phyloP scores from a whole-genome alignment of 176 grass and related monocot genomes.

The Triticum urartu region DNA sequence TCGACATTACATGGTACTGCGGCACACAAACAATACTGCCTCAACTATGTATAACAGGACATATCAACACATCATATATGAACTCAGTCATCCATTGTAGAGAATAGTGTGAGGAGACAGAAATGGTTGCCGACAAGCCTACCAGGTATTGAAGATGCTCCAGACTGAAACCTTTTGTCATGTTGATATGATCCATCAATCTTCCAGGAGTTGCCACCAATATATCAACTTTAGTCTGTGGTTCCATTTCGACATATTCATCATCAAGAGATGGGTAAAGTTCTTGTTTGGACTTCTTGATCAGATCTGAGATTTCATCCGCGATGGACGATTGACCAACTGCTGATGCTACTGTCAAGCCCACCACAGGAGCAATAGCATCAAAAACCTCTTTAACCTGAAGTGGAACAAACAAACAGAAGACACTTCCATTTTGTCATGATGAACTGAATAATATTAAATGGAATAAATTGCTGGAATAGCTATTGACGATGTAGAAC shows the following conservation, averaged over 20 bases:
- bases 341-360: slow-evolving; percentile 75
- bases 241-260: slow-evolving; percentile 72
- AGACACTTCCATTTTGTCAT: neutral
- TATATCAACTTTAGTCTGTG: slow-evolving; percentile 83
- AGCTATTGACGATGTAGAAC: neutral
- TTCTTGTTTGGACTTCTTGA: slow-evolving; percentile 59
- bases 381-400: slow-evolving; percentile 97
- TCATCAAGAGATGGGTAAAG: slow-evolving; percentile 62
- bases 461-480: neutral
- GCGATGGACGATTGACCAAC: slow-evolving; percentile 87
- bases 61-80: neutral
- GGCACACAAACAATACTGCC: neutral
- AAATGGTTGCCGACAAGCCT: slow-evolving; percentile 12
- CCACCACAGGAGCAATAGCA: slow-evolving; percentile 75
- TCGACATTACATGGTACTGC: neutral
- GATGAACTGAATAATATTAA: neutral
- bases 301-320: slow-evolving; percentile 75
- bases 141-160: slow-evolving; percentile 97
- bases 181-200: slow-evolving; percentile 93
- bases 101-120: neutral
- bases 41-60: neutral
- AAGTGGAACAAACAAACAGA: slow-evolving; percentile 21
- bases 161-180: slow-evolving; percentile 93
- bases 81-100: neutral
- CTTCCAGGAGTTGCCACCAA: slow-evolving; percentile 94